Evolutionary conservation across 2,329 filamentous ascomycete species (phyloP), one percentile per base, ranked within the genome.

Genomic region (Myriosclerotinia curreyana): DNA sequence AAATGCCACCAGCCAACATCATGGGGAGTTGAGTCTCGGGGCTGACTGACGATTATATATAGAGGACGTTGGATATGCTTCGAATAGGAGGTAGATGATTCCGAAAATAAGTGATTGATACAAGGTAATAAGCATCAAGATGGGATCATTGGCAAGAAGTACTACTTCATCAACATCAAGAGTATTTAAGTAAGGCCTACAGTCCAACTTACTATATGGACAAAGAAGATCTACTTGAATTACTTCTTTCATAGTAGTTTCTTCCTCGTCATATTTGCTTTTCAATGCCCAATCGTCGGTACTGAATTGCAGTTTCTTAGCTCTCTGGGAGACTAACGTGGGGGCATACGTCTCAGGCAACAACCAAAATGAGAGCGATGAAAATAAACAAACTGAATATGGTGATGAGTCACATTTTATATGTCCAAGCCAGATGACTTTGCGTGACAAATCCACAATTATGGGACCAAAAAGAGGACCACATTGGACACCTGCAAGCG

Each of bases 11-110:
- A 42, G 78, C 79, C 66, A 87, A 84, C 69, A 87, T 77, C 20
- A 82, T 82, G 3, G 85, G 85, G 44, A 88, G 78, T 74, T 86
- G 84, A 85, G 86, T 88, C 74, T 88, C 86, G 2, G 86, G 86
- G 38, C 88, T 71, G 7, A 85, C 83, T 17, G 74, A 12, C 78
- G 75, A 3, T 75, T 60, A 60, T 75, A 70, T 65, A 76, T 75
- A 69, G 79, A 83, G 11, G 75, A 75, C 55, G 78, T 77, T 0
- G 79, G 80, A 66, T 78, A 81, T 7, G 79, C 77, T 65, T 77
- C 76, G 68, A 83, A 80, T 62, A 79, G 76, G 7, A 82, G 74
- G 49, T 70, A 69, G 1, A 72, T 56, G 34, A 68, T 66, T 5
- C 66, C 66, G 44, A 70, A 70, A 46, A 71, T 67, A 36, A 71